Percentiles rank a stretch among this genome's conserved stretches.
These are phyloP conservation scores for Blastocystis sp. DNA, from an alignment of 352 stramenopile species.

Conservation along the genomic window DNA sequence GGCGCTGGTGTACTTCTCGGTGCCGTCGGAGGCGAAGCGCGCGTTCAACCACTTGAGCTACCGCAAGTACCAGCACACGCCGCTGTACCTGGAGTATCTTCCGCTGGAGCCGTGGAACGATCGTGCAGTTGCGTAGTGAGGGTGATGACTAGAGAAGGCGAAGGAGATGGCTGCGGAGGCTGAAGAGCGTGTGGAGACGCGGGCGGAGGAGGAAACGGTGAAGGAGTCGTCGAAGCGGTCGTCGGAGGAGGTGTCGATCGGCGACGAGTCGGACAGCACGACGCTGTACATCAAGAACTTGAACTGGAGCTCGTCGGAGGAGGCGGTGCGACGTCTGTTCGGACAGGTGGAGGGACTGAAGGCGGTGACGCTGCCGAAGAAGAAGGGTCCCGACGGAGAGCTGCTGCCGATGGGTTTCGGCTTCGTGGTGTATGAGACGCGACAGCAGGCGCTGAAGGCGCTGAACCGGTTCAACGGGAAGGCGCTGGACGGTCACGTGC, in stretches of 20 bases:
- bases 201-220: neutral
- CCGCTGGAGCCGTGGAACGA: slow-evolving; percentile 73
- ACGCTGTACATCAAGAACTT: slow-evolving; percentile 97
- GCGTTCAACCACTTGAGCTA: slow-evolving; percentile 93
- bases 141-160: neutral
- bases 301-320: slow-evolving; percentile 86
- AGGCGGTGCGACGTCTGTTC: slow-evolving; percentile 67
- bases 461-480: slow-evolving; percentile 65
- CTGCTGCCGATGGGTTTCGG: slow-evolving; percentile 91
- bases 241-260: slow-evolving; percentile 65
- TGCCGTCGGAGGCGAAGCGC: slow-evolving; percentile 81
- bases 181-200: slow-evolving; percentile 24
- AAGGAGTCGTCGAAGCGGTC: neutral
- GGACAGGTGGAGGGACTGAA: slow-evolving; percentile 66
- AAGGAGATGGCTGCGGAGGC: neutral
- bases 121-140: slow-evolving; percentile 28
- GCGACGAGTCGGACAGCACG: slow-evolving; percentile 62
- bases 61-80: slow-evolving; percentile 90
- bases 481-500: slow-evolving; percentile 82
- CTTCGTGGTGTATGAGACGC: slow-evolving; percentile 90
- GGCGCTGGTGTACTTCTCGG: slow-evolving; percentile 85
- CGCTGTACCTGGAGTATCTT: slow-evolving; percentile 95
- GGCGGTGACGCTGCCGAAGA: slow-evolving; percentile 75
- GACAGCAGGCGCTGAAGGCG: slow-evolving; percentile 68
- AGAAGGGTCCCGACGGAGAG: slow-evolving; percentile 66